phyloP scores from a whole-genome alignment of 441 rosid species.

The Erodium trifolium region DNA sequence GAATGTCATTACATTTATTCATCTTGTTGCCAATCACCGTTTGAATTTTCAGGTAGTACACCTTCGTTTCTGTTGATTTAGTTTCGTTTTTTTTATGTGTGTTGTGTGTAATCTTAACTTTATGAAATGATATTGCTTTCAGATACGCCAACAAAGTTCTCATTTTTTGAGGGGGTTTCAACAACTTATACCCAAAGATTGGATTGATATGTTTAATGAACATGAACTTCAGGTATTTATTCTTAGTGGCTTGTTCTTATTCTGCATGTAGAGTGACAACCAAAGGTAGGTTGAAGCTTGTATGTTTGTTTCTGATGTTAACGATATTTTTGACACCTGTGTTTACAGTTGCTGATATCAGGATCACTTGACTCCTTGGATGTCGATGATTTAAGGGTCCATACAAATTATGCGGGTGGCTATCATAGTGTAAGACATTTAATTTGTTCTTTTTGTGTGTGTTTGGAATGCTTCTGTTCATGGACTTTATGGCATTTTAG shows the following conservation, averaged over 20 bases:
- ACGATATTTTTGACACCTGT: conserved; percentile 4
- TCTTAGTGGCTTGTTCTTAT: background rate
- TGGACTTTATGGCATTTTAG: background rate
- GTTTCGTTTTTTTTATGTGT: conserved; percentile 7
- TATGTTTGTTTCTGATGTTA: background rate
- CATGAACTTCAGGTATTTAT: conserved; percentile 85
- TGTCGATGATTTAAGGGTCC: conserved; percentile 69
- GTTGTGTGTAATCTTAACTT: conserved; percentile 11
- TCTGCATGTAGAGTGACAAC: background rate
- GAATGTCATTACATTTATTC: conserved; percentile 81
- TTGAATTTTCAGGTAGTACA: conserved; percentile 69
- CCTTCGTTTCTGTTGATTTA: conserved; percentile 13
- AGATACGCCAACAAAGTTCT: conserved; percentile 96
- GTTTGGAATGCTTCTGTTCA: background rate
- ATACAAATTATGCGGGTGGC: conserved; percentile 89
- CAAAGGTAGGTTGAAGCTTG: background rate
- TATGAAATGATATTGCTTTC: conserved; percentile 22
- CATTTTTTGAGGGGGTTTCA: conserved; percentile 93
- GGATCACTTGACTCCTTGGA: conserved; percentile 98
- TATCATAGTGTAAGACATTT: conserved; percentile 58
- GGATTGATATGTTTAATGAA: conserved; percentile 97
- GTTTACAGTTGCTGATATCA: conserved; percentile 77
- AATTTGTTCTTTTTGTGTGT: conserved; percentile 2
- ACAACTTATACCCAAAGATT: conserved; percentile 86
- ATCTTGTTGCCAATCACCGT: conserved; percentile 95